These are phyloP conservation scores for Leccinellum albellum DNA, from an alignment of 768 basidiomycete species.

Conservation along the genomic window DNA sequence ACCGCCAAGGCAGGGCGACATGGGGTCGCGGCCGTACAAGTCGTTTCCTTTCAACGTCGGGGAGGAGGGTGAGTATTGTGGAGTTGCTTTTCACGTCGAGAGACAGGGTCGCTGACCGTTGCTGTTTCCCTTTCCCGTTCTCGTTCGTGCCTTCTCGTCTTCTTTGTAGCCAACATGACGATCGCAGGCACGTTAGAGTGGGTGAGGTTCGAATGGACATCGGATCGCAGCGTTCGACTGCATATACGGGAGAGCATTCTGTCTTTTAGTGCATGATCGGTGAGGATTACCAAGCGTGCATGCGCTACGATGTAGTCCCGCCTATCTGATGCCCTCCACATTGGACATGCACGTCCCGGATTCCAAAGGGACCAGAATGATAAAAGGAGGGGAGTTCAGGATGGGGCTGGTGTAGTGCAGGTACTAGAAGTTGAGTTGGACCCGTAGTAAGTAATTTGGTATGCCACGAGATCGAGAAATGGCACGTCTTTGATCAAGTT, in stretches of 20 bases:
- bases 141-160: background rate
- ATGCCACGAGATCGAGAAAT: background rate
- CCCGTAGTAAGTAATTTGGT: too few relatives aligned
- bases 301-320: background rate
- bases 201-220: constrained; percentile 81
- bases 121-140: background rate
- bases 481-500: too few relatives aligned
- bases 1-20: constrained; percentile 84
- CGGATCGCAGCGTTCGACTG: constrained; percentile 77
- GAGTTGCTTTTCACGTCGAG: background rate
- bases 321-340: background rate
- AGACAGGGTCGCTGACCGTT: background rate
- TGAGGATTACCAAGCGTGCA: background rate
- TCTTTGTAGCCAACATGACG: constrained; percentile 46
- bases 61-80: constrained; percentile 60
- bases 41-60: constrained; percentile 82
- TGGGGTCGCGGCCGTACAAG: constrained; percentile 84
- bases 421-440: background rate
- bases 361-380: background rate
- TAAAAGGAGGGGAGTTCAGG: background rate
- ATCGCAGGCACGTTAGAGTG: constrained; percentile 64
- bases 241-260: constrained; percentile 78
- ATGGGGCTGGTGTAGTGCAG: too few relatives aligned
- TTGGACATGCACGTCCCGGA: background rate
- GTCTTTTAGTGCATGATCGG: constrained; percentile 73